Evolutionary conservation across 805 yeast genomes (phyloP).

Genomic region (Pichia insulana): DNA sequence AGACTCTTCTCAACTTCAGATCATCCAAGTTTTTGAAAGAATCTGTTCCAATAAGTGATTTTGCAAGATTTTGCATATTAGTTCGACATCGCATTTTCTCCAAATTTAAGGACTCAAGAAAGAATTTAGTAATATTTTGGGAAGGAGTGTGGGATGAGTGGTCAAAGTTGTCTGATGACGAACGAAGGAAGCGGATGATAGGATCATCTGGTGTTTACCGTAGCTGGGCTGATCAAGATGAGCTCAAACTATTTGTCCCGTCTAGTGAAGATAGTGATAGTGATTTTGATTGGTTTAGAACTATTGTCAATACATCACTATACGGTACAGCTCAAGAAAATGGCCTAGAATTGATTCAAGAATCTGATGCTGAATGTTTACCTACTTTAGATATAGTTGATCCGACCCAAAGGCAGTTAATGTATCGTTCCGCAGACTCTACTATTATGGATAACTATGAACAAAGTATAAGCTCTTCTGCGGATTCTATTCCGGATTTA

Average conservation of each 20-base stretch:
- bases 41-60: slow-evolving; percentile 21
- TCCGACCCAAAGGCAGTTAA: background rate
- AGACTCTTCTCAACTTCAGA: slow-evolving; percentile 2
- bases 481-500: no score
- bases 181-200: slow-evolving; percentile 13
- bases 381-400: background rate
- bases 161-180: slow-evolving; percentile 13
- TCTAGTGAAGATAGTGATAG: slow-evolving; percentile 12
- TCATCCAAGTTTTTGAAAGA: slow-evolving; percentile 15
- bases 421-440: background rate
- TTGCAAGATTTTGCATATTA: slow-evolving; percentile 22
- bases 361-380: slow-evolving; percentile 7
- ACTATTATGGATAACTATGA: background rate
- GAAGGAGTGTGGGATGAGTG: slow-evolving; percentile 20
- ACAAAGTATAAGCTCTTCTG: no score
- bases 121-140: slow-evolving; percentile 21
- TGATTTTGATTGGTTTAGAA: slow-evolving; percentile 8
- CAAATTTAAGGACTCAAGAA: slow-evolving; percentile 15
- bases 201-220: slow-evolving; percentile 10
- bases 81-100: slow-evolving; percentile 14
- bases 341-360: slow-evolving; percentile 9
- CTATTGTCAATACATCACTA: background rate
- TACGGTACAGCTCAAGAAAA: background rate
- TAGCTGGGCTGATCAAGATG: slow-evolving; percentile 21
- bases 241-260: slow-evolving; percentile 17